Percentiles rank a stretch among this genome's conserved stretches.
These are phyloP conservation scores for Lentinus brumalis DNA, from an alignment of 768 basidiomycete species.

Conservation along the genomic window DNA sequence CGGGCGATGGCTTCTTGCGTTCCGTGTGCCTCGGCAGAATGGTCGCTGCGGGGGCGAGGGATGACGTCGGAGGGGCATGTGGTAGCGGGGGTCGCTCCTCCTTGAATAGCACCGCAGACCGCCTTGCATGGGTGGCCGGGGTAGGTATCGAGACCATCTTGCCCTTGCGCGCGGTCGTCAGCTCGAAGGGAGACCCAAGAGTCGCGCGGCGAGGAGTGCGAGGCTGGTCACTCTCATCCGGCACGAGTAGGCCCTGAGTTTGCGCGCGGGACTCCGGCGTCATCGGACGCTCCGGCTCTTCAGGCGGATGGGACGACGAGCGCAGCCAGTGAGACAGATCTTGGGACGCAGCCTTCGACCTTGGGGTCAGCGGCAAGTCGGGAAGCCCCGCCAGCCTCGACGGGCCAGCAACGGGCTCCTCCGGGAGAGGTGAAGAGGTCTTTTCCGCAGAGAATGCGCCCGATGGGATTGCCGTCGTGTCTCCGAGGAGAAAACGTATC, in stretches of 20 bases:
- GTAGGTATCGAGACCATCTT: constrained; percentile 5
- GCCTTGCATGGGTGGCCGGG: constrained; percentile 3
- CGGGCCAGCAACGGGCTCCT: constrained; percentile 8
- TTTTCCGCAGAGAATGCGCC: neutral
- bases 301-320: constrained; percentile 6
- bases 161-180: neutral
- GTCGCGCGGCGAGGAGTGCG: neutral
- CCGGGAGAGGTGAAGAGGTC: constrained; percentile 11
- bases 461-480: constrained; percentile 34
- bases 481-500: constrained; percentile 58
- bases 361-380: constrained; percentile 12
- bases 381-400: neutral
- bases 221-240: neutral
- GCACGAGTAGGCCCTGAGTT: neutral
- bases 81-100: neutral
- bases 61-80: neutral
- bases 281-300: neutral
- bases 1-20: neutral
- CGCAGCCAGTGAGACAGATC: constrained; percentile 14
- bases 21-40: neutral
- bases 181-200: neutral
- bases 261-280: neutral
- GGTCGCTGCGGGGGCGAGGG: neutral
- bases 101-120: neutral
- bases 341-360: constrained; percentile 10